Base-by-base conservation (phyloP, 768 basidiomycete species). In the Stropharia rugosoannulata region DNA sequence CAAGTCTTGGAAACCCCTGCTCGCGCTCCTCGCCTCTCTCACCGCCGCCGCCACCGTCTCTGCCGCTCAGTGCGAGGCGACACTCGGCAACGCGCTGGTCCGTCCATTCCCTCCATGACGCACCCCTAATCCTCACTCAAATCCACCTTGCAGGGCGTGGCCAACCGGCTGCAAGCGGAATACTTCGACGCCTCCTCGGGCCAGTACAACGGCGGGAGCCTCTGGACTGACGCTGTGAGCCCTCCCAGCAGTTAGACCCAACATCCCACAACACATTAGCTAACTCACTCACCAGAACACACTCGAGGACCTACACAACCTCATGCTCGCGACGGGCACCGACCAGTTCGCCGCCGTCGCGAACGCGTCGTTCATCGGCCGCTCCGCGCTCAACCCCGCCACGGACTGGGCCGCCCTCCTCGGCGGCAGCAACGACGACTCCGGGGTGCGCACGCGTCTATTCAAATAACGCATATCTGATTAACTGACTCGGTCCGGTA, bases 201-300 rank as follows among this genome's bases (percentile, higher is more conserved):
- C 1, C 68, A 72, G 47, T 81, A 80, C 57, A 80, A 59, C n/a
- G 72, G 73, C 29, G 82, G 82, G 40, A 75, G 77, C 9, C 69
- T 82, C 15, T 83, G 81, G 82, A 83, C 82, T 1, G 80, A 83
- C 60, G 77, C 80, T 4, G 81, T 83, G 55, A n/a, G 74, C 62
- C 4, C 27, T 37, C 39, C 18, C 9, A 2, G n/a, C 27, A 22
- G 41, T n/a, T n/a, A n/a, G n/a, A n/a, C n/a, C n/a, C 35, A 51
- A 29, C 27, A 19, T 16, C 6, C 22, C 36, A 38, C 40, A 18
- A 45, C 16, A 37, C 25, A n/a, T 10, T 7, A 29, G 7, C 27
- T 3, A 29, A 29, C 27, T 10, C 29, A 4, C 29, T 35, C n/a
- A 1, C 8, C 47, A 84, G 82, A 84, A 84, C 59, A 73, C 81